Evolutionary conservation across 352 stramenopile genomes (phyloP), one percentile per base, ranked within the genome.

Genomic region (Pythium volutum): DNA sequence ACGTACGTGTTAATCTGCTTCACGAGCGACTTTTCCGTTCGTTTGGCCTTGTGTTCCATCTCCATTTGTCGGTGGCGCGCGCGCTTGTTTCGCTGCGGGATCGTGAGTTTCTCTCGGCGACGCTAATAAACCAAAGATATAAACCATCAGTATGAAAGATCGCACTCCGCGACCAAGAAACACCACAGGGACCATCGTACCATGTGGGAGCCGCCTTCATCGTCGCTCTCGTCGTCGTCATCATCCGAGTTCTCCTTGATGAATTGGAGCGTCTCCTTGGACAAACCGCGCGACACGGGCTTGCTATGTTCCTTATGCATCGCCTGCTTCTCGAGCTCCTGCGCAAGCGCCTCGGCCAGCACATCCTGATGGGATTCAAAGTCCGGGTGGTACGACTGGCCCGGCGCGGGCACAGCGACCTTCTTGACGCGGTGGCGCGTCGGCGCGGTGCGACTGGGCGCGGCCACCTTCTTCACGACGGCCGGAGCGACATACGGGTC

Each of bases 1-100:
- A 85, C 76, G 67, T 80, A 94, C 85, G 73, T 69, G 60, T 95
- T 95, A 63, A 95, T 95, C 61, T 95, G 86, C 71, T 92, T 92
- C 59, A 92, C 64, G 38, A 93, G 76, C n/a, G 76, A 56, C 65
- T 92, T 91, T 47, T 91, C 73, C 26, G 72, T 74, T 64, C 80
- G 71, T 41, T 84, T 77, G 18, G 70, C 55, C 53, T 80, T 67
- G 55, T 92, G 79, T 38, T 90, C 67, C 50, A 88, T 67, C 67
- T 91, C 78, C 75, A 92, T 84, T 62, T 87, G 69, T 64, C 91
- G 89, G 70, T 93, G 86, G 33, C 86, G 81, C 20, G 72, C 77
- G 42, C 78, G 84, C 60, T 90, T 91, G 72, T 95, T 93, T 48
- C 82, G 84, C 48, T 91, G 76, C 33, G 71, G 79, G 25, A 74